Evolutionary conservation across 164 flowering plant species (phyloP).

Genomic region (Pachysandra terminalis): DNA sequence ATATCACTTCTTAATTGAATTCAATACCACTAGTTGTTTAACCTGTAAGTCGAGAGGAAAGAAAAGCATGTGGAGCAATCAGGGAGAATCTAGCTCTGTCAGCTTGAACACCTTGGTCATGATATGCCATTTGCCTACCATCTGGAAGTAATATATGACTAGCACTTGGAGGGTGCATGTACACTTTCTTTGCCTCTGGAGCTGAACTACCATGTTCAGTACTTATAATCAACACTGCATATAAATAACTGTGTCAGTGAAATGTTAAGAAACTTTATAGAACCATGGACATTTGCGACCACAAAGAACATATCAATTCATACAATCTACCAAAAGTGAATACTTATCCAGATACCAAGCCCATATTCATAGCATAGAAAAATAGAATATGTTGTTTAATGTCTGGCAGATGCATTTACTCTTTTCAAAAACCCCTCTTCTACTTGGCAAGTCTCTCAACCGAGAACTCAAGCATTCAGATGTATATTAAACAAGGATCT

Average conservation of each 20-base stretch:
- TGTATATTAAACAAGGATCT: neutral
- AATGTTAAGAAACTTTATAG: neutral
- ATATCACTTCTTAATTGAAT: neutral
- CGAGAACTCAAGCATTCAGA: neutral
- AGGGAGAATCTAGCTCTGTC: conserved; percentile 69
- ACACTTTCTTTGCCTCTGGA: conserved; percentile 47
- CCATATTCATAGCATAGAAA: too few relatives aligned
- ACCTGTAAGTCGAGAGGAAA: conserved; percentile 93
- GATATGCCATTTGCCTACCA: conserved; percentile 84
- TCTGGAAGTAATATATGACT: conserved; percentile 69
- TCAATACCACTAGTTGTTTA: conserved; percentile 5
- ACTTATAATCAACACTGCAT: conserved; percentile 61
- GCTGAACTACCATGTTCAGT: conserved; percentile 23
- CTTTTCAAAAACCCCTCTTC: too few relatives aligned
- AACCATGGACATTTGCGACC: too few relatives aligned
- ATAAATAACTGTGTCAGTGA: conserved; percentile 12
- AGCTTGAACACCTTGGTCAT: conserved; percentile 69
- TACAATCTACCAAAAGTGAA: too few relatives aligned
- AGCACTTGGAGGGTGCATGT: conserved; percentile 76
- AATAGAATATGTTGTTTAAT: neutral
- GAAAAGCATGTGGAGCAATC: conserved; percentile 75
- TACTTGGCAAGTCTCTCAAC: neutral
- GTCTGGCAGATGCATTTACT: too few relatives aligned
- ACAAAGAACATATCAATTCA: too few relatives aligned
- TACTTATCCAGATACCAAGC: too few relatives aligned